Evolutionary conservation across 2,329 filamentous ascomycete species (phyloP), one percentile per base, ranked within the genome.

Genomic region (Paecilomyces formosus): DNA sequence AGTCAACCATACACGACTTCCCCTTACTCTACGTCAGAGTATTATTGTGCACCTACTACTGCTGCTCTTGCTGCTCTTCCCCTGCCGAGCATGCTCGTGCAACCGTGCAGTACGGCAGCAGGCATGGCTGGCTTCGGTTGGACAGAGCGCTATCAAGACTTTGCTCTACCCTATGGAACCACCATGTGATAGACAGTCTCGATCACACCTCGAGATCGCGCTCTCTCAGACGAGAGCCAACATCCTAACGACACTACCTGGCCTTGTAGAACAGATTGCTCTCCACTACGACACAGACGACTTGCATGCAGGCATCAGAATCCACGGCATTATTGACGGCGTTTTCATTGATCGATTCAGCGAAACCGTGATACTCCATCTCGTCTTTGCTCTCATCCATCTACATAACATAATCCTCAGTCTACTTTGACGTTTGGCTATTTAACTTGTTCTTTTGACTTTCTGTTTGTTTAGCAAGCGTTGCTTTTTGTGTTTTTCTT

Each of bases 1-100:
- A 93, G 85, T 74, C 86, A 90, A 72, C 88, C 90, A 54, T 89
- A 85, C 72, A 86, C 87, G 61, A 86, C 88, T 22, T 86, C 88
- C 60, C 82, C 83, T 26, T 82, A 87, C 73, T 81, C 77, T 61
- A 72, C 78, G 39, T 65, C 77, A 50, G 80, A 84, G 66, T 96
- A 87, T 79, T 96, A 92, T 82, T 89, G 87, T 77, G 85, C 90
- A 57, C 89, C 91, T 13, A 84, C 87, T 69, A 85, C 88, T 51
- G 85, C 89, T 22, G 85, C 90, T 55, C 87, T 95, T 64, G 85
- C 90, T 22, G 80, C 87, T 50, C 82, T 96, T 53, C 89, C 92
- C 54, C 81, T 97, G 57, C 92, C 92, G 51, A 96, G 90, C 78
- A 89, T 92, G 84, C 80, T 96, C 61, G 84, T 89, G 67, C 86